These are phyloP conservation scores for Chrysanthemum makinoi DNA, from an alignment of 129 eudicot species.

Conservation along the genomic window DNA sequence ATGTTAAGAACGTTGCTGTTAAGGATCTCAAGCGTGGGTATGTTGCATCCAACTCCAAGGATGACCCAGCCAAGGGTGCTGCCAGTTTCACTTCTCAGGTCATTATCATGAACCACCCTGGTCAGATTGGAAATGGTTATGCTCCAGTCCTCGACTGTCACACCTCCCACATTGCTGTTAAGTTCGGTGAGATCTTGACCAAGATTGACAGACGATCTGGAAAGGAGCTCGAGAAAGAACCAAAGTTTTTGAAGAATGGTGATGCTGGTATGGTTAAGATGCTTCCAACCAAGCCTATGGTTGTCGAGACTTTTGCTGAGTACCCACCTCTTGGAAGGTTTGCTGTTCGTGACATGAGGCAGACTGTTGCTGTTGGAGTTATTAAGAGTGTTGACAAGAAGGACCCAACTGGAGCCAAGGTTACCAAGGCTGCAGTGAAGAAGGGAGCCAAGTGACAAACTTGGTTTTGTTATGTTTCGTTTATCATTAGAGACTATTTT, in stretches of 20 bases:
- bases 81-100: constrained; percentile 37
- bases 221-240: constrained; percentile 23
- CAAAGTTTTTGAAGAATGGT: constrained; percentile 33
- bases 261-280: constrained; percentile 38
- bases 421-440: constrained; percentile 33
- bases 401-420: constrained; percentile 37
- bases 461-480: background rate
- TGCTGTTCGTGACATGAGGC: constrained; percentile 35
- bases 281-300: constrained; percentile 40
- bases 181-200: constrained; percentile 26
- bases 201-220: constrained; percentile 32
- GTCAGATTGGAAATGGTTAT: constrained; percentile 30
- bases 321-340: constrained; percentile 32
- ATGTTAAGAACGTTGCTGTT: constrained; percentile 33
- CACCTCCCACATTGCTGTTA: constrained; percentile 28
- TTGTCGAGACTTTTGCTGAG: constrained; percentile 34
- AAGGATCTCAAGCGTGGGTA: constrained; percentile 39
- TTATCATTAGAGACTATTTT: constrained; percentile 8
- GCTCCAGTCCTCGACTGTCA: constrained; percentile 29
- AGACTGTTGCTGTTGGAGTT: constrained; percentile 35
- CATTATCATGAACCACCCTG: constrained; percentile 41
- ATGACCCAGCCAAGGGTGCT: constrained; percentile 28
- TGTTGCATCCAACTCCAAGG: constrained; percentile 33
- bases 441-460: constrained; percentile 27
- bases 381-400: constrained; percentile 34